Conservation (phyloP, 2,329 filamentous ascomycete species). For the Truncatella angustata region DNA sequence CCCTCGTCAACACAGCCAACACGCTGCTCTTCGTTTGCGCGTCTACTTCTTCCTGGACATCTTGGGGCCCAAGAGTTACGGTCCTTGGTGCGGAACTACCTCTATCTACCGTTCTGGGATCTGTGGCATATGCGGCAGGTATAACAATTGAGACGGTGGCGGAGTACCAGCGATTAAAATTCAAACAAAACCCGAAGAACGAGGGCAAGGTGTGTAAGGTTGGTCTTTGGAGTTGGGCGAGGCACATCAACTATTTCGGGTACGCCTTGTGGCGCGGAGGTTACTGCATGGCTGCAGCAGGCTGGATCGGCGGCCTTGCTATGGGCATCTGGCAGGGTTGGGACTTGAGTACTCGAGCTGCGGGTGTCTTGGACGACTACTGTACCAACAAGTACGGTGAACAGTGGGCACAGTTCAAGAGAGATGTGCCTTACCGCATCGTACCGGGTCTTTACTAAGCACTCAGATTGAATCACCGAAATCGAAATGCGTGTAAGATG, state of each 20-base stretch:
- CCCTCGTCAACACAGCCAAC: conserved; percentile 52
- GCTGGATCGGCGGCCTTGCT: conserved; percentile 31
- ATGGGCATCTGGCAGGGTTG: conserved; percentile 28
- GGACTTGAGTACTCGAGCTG: conserved; percentile 30
- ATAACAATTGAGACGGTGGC: conserved; percentile 52
- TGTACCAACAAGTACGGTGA: conserved; percentile 34
- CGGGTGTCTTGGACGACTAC: conserved; percentile 34
- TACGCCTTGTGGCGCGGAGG: conserved; percentile 30
- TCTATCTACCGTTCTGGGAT: conserved; percentile 38
- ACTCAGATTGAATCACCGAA: too few relatives aligned
- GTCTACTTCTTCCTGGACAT: conserved; percentile 39
- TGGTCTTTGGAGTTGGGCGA: conserved; percentile 37
- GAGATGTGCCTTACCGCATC: conserved; percentile 33
- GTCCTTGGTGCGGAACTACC: conserved; percentile 20
- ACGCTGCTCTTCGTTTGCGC: conserved; percentile 51
- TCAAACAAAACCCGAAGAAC: conserved; percentile 36
- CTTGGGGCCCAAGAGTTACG: conserved; percentile 14
- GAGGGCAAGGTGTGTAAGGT: conserved; percentile 35
- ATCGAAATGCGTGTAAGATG: background rate
- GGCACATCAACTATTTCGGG: conserved; percentile 41
- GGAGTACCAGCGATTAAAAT: conserved; percentile 52
- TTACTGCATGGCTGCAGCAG: conserved; percentile 32
- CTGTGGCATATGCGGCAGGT: conserved; percentile 47
- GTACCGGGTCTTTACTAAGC: conserved; percentile 35
- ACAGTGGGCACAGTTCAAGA: conserved; percentile 38